A percentile compares a stretch with the other conserved stretches of the same genome.
Evolutionary conservation across 768 basidiomycete species (phyloP).

Genomic region (Rhizopogon salebrosus): DNA sequence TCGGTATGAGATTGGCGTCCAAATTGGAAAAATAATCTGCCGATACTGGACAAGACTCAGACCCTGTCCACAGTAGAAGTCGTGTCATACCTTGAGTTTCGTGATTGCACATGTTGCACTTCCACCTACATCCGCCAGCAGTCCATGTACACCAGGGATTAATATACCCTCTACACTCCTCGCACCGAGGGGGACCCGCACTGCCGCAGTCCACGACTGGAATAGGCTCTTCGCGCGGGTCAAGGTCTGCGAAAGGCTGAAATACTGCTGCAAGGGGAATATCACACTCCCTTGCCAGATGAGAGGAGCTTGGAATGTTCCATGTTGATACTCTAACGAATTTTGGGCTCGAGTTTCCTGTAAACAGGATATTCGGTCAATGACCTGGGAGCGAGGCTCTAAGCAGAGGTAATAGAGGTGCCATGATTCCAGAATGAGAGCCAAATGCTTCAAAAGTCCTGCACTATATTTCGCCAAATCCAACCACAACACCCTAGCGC

Average conservation of each 20-base stretch:
- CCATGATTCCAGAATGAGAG: background rate
- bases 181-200: slow-evolving; percentile 79
- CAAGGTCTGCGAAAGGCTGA: slow-evolving; percentile 87
- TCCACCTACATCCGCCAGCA: slow-evolving; percentile 81
- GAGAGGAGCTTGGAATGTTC: slow-evolving; percentile 76
- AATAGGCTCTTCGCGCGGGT: slow-evolving; percentile 71
- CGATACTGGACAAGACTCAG: slow-evolving; percentile 44
- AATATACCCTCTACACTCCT: slow-evolving; percentile 81
- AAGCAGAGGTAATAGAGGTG: background rate
- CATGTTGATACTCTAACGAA: slow-evolving; percentile 88
- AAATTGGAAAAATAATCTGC: slow-evolving; percentile 82
- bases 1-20: slow-evolving; percentile 67
- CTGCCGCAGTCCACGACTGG: slow-evolving; percentile 71
- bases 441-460: background rate
- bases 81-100: slow-evolving; percentile 67
- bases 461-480: background rate
- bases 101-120: slow-evolving; percentile 84
- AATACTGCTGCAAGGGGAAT: slow-evolving; percentile 82
- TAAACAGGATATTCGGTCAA: background rate
- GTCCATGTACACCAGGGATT: slow-evolving; percentile 92
- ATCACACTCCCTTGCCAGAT: slow-evolving; percentile 74
- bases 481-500: background rate
- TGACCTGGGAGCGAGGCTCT: background rate
- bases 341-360: slow-evolving; percentile 88
- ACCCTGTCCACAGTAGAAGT: background rate